Evolutionary conservation across 176 grass and related monocot species (phyloP).

Genomic region (Aegilops speltoides): DNA sequence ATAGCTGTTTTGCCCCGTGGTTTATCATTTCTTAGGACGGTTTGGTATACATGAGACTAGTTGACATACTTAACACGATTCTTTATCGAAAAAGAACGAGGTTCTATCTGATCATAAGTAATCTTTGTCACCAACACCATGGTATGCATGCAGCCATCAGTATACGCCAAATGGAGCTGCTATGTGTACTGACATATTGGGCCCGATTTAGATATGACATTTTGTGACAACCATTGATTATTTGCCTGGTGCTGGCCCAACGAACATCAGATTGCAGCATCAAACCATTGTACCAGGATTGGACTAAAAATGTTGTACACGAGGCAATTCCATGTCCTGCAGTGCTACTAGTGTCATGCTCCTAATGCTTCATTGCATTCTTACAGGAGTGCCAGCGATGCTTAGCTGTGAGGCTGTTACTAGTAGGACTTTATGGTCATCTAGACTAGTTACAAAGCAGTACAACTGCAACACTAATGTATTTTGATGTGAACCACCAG

Average conservation of each 20-base stretch:
- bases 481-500: neutral
- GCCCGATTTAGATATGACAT: too few relatives aligned
- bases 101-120: neutral
- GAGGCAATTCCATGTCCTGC: neutral
- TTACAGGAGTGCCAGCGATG: neutral
- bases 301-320: too few relatives aligned
- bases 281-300: too few relatives aligned
- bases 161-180: neutral
- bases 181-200: too few relatives aligned
- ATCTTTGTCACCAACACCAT: neutral
- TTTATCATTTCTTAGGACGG: too few relatives aligned
- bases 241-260: too few relatives aligned
- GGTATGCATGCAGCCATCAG: neutral
- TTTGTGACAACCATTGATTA: too few relatives aligned
- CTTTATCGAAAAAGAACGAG: neutral
- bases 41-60: neutral
- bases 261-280: too few relatives aligned
- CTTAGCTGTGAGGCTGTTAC: neutral
- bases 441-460: neutral
- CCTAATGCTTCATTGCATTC: neutral
- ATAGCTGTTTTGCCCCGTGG: neutral
- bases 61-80: neutral
- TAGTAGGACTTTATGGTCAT: neutral
- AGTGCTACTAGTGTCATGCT: neutral
- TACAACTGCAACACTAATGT: neutral